Base-by-base conservation (phyloP, 2,329 filamentous ascomycete species). In the Aspergillus aculeatus region DNA sequence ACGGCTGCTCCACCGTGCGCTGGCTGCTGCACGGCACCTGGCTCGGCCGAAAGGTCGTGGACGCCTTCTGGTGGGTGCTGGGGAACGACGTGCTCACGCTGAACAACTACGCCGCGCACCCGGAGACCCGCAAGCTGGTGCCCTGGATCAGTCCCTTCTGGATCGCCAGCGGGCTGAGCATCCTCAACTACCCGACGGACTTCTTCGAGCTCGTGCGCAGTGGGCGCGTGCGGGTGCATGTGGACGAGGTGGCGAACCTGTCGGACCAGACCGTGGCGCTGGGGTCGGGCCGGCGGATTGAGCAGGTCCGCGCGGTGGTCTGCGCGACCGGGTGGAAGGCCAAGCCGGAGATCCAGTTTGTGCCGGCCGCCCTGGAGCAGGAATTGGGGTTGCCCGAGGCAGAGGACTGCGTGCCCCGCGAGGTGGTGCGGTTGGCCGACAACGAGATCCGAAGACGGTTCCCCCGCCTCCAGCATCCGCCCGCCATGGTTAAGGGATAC, bases 141-240 rank as follows among this genome's bases (percentile, higher is more conserved):
- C 79, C 80, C 0, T 82, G 80, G 74, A 70, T 75, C 57, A 71
- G 69, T 29, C 72, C 73, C 1, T 80, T 82, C 66, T 88, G 84
- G 80, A 81, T 83, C 7, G 85, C 82, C 1, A 81, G 79, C 11
- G 80, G 79, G 0, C 76, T 88, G 32, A 83, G 83, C 50, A 87
- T 89, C 31, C 76, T 86, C 58, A 89, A 88, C 68, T 89, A 85
- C 65, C 78, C 80, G 0, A 80, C 77, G 3, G 77, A 84, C 63
- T 81, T 88, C 66, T 84, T 86, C 67, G 81, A 84, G 5, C 73
- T 86, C 12, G 78, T 89, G 11, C 77, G 77, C 49, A 69, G 78
- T 5, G 83, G 83, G 3, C 78, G 75, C n/a, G 81, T 89, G 35
- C 77, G 77, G 19, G 75, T 89, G 0, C 79, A 86, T 52, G 70